A percentile compares a stretch with the other conserved stretches of the same genome.
Conservation (phyloP, 805 yeast genomes). For the Metschnikowia colocasiae region DNA sequence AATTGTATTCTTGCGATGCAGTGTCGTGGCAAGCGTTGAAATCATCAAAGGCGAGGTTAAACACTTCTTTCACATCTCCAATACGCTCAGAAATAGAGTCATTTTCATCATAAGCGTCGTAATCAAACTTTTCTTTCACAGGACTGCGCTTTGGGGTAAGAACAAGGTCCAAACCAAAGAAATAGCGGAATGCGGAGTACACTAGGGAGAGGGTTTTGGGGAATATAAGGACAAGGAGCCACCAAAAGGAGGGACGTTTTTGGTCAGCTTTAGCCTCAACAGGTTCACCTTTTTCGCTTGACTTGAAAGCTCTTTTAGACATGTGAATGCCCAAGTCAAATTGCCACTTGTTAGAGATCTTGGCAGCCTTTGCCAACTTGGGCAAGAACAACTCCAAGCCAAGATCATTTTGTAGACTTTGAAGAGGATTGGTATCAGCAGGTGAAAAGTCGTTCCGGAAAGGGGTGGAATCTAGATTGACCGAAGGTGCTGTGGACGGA, state of each 20-base stretch:
- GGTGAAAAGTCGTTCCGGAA: background rate
- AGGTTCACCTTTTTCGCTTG: constrained; percentile 1
- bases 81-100: constrained; percentile 7
- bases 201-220: constrained; percentile 50
- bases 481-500: background rate
- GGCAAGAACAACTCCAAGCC: constrained; percentile 30
- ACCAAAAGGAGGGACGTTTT: constrained; percentile 26
- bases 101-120: constrained; percentile 22
- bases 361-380: constrained; percentile 38
- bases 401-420: constrained; percentile 27
- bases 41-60: constrained; percentile 13
- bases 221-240: constrained; percentile 51
- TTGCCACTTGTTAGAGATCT: constrained; percentile 39
- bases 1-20: constrained; percentile 27
- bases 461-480: constrained; percentile 5
- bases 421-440: background rate
- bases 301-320: constrained; percentile 22
- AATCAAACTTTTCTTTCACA: constrained; percentile 22
- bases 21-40: constrained; percentile 31
- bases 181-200: constrained; percentile 29
- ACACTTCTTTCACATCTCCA: constrained; percentile 1
- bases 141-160: constrained; percentile 19
- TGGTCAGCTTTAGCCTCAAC: constrained; percentile 6
- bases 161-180: constrained; percentile 23
- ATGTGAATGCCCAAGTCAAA: constrained; percentile 40